Evolutionary conservation across 73 alveolate genomes (phyloP).

Genomic region (Blepharisma stoltei): DNA sequence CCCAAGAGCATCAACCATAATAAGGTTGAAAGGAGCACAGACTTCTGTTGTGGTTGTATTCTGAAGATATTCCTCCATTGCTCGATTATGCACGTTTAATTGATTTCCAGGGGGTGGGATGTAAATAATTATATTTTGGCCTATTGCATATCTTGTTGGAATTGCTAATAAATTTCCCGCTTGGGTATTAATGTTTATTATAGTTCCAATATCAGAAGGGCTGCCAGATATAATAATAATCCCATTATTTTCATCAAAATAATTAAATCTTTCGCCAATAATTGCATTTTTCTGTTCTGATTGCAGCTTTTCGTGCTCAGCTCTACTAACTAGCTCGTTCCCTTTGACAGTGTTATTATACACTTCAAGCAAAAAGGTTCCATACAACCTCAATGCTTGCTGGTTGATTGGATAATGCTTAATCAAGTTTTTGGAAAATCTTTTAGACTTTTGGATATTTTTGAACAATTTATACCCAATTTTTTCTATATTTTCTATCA

Average conservation of each 20-base stretch:
- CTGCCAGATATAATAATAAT: slow-evolving; percentile 1
- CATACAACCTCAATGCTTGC: slow-evolving; percentile 1
- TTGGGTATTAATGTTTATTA: background rate
- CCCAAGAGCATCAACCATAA: background rate
- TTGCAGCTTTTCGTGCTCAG: slow-evolving; percentile 10
- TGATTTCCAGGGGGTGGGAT: background rate
- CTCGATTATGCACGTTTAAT: background rate
- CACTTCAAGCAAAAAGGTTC: slow-evolving; percentile 23
- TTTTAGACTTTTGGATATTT: slow-evolving; percentile 6
- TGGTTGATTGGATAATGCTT: background rate
- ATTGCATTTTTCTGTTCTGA: background rate
- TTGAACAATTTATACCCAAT: background rate
- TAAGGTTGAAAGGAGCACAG: background rate
- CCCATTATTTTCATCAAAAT: slow-evolving; percentile 15
- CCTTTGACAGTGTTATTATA: slow-evolving; percentile 13
- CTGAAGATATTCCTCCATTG: background rate
- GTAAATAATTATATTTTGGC: background rate
- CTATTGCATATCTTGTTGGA: background rate
- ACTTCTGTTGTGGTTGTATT: slow-evolving; percentile 4
- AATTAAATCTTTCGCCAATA: background rate
- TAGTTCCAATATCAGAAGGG: background rate
- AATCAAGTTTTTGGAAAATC: background rate
- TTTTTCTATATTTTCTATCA: slow-evolving; percentile 2
- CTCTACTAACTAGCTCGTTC: slow-evolving; percentile 11
- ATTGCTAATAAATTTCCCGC: background rate